Evolutionary conservation across 2,329 filamentous ascomycete genomes (phyloP), one percentile per base, ranked within the genome.

Genomic region (Didymosphaeria variabile): DNA sequence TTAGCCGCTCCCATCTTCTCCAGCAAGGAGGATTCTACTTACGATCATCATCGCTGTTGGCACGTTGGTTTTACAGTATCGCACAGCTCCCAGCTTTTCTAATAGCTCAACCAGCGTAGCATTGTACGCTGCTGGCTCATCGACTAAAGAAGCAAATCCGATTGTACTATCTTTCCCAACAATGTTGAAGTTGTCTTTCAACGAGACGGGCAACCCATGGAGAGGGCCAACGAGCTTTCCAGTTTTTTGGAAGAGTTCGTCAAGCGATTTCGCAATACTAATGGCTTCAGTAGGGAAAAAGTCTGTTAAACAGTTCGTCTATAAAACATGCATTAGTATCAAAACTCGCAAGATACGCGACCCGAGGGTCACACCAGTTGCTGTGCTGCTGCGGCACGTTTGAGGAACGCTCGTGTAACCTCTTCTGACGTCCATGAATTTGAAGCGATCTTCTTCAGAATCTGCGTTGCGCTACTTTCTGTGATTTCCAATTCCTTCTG

Each of bases 141-240:
- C 83, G 3, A 89, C 86, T 59, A 90, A 83, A 0, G 85, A 84
- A 0, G 85, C 84, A 62, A 93, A 89, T 5, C 90, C 90, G 0
- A 90, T 82, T 0, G 87, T 88, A 23, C 86, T 81, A 63, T 89
- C 87, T 13, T 87, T 81, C 6, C 87, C 87, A 2, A 75, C 72
- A 15, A 91, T 78, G 60, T 91, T 85, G 80, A 91, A 89, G 70
- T 89, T 88, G 77, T 92, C 90, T 70, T 93, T 93, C 50, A 93
- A 82, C 0, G 88, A 87, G 51, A 90, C 79, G 0, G 88, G 87
- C 0, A 90, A 60, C 73, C 88, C 90, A 73, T 92, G 90, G 1
- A 93, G 81, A 1, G 90, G 89, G 0, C 90, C 90, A 40, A 84
- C 77, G 0, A 82, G 74, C 63, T 79, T 75, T 29, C 81, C 82